Evolutionary conservation across 148 eudicot species (phyloP).

Genomic region (Bassia scoparia): DNA sequence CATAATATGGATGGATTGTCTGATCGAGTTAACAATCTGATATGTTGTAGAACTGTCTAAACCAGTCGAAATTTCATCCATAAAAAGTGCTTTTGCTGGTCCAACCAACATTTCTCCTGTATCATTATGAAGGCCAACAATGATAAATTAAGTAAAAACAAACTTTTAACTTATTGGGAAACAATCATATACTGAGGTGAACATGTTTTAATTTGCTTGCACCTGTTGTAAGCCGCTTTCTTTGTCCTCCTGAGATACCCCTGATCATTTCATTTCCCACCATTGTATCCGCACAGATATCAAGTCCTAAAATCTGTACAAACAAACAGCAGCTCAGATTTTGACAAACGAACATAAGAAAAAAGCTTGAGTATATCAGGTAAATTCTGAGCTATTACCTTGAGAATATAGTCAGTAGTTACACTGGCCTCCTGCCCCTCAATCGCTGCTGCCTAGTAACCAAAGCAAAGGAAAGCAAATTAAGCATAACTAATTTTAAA

Average conservation of each 20-base stretch:
- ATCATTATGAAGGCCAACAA: constrained; percentile 2
- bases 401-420: constrained; percentile 69
- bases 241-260: constrained; percentile 89
- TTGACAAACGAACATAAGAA: background rate
- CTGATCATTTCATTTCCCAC: constrained; percentile 79
- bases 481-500: background rate
- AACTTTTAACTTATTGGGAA: too few species aligned
- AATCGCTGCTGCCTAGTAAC: constrained; percentile 57
- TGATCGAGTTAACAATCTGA: constrained; percentile 75
- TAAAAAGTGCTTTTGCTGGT: constrained; percentile 75
- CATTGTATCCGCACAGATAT: constrained; percentile 72
- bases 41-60: constrained; percentile 90
- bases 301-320: constrained; percentile 77
- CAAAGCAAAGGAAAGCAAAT: background rate
- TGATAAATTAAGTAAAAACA: background rate
- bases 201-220: background rate
- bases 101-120: constrained; percentile 94
- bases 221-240: constrained; percentile 82
- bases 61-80: constrained; percentile 95
- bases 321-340: background rate
- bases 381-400: constrained; percentile 37
- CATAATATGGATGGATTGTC: constrained; percentile 73
- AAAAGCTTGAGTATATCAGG: background rate
- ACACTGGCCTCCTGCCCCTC: constrained; percentile 76
- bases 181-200: too few species aligned